Evolutionary conservation across 2,329 filamentous ascomycete genomes (phyloP).

Genomic region (Plectosphaerella cucumerina): DNA sequence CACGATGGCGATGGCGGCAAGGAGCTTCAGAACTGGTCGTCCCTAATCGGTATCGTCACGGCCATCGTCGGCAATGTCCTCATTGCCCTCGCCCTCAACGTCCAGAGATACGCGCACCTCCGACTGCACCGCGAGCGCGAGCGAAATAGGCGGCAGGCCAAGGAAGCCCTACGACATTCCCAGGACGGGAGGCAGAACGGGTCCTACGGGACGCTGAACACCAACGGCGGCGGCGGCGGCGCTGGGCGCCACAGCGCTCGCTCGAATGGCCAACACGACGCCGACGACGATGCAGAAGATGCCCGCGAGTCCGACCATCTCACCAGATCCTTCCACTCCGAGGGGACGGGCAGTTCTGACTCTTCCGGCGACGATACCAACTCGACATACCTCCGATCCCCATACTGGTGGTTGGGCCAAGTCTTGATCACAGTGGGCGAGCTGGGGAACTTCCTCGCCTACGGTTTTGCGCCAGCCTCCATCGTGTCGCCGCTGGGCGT

Average conservation of each 20-base stretch:
- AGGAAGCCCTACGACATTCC: conserved; percentile 45
- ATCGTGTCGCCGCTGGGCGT: conserved; percentile 96
- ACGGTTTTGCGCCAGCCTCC: conserved; percentile 94
- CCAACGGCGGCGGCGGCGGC: conserved; percentile 23
- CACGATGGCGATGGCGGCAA: conserved; percentile 32
- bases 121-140: conserved; percentile 69
- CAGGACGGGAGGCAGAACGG: conserved; percentile 20
- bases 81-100: conserved; percentile 93
- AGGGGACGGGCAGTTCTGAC: conserved; percentile 32
- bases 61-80: conserved; percentile 90
- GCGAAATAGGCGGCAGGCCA: conserved; percentile 50
- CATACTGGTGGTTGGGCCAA: conserved; percentile 96
- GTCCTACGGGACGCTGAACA: not conserved
- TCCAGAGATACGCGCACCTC: conserved; percentile 93
- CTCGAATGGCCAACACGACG: conserved; percentile 22
- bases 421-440: conserved; percentile 90
- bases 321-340: conserved; percentile 44
- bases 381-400: conserved; percentile 79
- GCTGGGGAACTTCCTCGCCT: conserved; percentile 93
- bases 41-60: conserved; percentile 88
- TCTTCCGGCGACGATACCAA: conserved; percentile 28
- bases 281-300: conserved; percentile 32
- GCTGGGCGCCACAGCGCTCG: conserved; percentile 8
- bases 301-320: conserved; percentile 48
- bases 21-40: conserved; percentile 72